phyloP scores from a whole-genome alignment of 2,329 filamentous ascomycete species.

The Coleophoma crateriformis region DNA sequence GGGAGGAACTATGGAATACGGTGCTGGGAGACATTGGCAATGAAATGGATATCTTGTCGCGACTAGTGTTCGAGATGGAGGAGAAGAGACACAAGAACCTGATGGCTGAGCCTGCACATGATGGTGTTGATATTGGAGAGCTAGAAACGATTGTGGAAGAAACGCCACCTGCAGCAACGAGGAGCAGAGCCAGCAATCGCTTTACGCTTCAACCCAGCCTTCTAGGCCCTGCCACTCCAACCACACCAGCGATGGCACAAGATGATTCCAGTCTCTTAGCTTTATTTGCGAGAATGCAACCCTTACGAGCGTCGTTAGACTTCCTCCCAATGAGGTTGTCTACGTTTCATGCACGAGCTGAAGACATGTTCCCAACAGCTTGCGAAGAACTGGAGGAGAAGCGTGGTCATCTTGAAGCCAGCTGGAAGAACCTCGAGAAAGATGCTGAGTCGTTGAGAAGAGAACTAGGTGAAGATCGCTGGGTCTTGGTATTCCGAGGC shows the following conservation, averaged over 20 bases:
- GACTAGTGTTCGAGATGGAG: constrained; percentile 95
- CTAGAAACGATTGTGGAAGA: constrained; percentile 93
- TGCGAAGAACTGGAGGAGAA: constrained; percentile 83
- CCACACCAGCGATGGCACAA: constrained; percentile 52
- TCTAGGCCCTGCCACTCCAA: constrained; percentile 55
- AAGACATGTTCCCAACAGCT: constrained; percentile 77
- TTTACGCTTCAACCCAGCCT: constrained; percentile 64
- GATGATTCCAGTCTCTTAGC: constrained; percentile 87
- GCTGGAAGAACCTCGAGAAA: constrained; percentile 80
- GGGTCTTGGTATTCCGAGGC: constrained; percentile 92
- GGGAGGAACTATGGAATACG: constrained; percentile 94
- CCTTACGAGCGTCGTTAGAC: constrained; percentile 84
- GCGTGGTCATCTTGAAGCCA: constrained; percentile 68
- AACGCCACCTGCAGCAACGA: constrained; percentile 52
- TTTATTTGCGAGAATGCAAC: constrained; percentile 92
- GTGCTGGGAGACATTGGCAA: constrained; percentile 90
- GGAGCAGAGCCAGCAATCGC: constrained; percentile 53
- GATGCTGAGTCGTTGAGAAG: constrained; percentile 86
- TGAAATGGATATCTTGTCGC: constrained; percentile 74
- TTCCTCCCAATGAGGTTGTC: constrained; percentile 93
- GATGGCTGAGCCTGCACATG: constrained; percentile 54
- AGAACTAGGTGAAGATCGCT: constrained; percentile 90
- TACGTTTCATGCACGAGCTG: constrained; percentile 75
- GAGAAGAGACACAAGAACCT: constrained; percentile 82
- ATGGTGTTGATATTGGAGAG: constrained; percentile 74